Conservation (phyloP, 257 asterid genomes). For the Solanum commersonii region DNA sequence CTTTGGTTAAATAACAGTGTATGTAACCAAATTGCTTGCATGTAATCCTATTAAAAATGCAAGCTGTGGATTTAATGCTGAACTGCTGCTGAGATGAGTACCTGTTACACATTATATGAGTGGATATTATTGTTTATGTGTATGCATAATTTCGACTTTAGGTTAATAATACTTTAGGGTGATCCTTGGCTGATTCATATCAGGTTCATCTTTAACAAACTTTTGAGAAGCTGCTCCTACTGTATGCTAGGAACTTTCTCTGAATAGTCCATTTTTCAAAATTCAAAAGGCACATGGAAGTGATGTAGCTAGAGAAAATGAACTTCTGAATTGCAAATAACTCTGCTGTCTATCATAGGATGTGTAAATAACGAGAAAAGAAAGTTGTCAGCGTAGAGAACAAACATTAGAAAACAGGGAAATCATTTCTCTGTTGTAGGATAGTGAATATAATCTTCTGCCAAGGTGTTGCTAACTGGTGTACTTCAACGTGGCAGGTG, state of each 20-base stretch:
- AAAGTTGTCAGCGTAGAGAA: background rate
- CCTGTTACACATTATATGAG: background rate
- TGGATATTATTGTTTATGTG: background rate
- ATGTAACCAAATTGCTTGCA: background rate
- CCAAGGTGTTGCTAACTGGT: background rate
- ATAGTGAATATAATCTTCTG: background rate
- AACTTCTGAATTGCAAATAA: background rate
- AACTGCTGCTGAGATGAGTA: background rate
- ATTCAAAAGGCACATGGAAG: background rate
- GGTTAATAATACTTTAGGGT: too few relatives aligned
- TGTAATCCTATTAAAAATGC: background rate
- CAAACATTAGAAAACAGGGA: background rate
- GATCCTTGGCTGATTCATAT: background rate
- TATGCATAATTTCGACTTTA: background rate
- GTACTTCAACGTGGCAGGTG: slow-evolving; percentile 35
- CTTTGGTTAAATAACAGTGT: background rate
- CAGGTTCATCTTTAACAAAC: background rate
- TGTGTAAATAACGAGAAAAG: background rate
- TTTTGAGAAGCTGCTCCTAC: background rate
- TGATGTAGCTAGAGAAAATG: background rate
- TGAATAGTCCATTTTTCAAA: background rate
- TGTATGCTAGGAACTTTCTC: too few relatives aligned
- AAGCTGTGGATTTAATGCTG: background rate
- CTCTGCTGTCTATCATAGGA: background rate
- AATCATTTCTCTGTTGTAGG: background rate